Percentiles rank a stretch among this genome's conserved stretches.
Evolutionary conservation across 2,329 filamentous ascomycete species (phyloP).

Genomic region (Claviceps quebecensis): DNA sequence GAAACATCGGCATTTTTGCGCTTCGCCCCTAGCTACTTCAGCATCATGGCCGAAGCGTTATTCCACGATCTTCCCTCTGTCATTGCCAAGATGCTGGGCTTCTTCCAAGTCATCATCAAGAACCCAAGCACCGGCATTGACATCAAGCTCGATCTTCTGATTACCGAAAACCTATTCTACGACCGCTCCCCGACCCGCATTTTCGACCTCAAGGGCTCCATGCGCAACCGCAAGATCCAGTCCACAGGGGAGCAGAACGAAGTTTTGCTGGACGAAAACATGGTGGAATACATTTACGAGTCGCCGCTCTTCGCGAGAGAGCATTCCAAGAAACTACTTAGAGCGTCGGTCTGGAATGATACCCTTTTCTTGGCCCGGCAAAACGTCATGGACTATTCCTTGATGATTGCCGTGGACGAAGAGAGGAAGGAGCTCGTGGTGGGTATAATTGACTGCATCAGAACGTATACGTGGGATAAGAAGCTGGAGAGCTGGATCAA

Average conservation of each 20-base stretch:
- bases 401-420: constrained; percentile 98
- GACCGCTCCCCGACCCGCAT: constrained; percentile 80
- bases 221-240: constrained; percentile 96
- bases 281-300: constrained; percentile 98
- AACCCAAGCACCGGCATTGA: constrained; percentile 84
- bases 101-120: constrained; percentile 95
- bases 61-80: constrained; percentile 93
- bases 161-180: constrained; percentile 98
- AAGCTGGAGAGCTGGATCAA: constrained; percentile 99
- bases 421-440: constrained; percentile 80
- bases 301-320: constrained; percentile 89
- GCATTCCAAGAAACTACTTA: constrained; percentile 86
- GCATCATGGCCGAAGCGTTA: constrained; percentile 88
- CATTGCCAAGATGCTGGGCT: constrained; percentile 97
- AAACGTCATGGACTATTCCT: constrained; percentile 97
- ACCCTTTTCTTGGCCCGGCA: constrained; percentile 88
- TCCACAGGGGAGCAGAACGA: constrained; percentile 93
- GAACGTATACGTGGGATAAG: constrained; percentile 99
- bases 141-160: constrained; percentile 82
- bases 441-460: constrained; percentile 95
- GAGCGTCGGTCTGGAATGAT: constrained; percentile 92
- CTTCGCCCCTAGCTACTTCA: constrained; percentile 94
- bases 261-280: constrained; percentile 92
- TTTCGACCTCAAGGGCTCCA: constrained; percentile 93
- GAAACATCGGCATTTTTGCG: constrained; percentile 89